Conservation (phyloP, 306 rosid species). For the Cyclanthera cordifolia region DNA sequence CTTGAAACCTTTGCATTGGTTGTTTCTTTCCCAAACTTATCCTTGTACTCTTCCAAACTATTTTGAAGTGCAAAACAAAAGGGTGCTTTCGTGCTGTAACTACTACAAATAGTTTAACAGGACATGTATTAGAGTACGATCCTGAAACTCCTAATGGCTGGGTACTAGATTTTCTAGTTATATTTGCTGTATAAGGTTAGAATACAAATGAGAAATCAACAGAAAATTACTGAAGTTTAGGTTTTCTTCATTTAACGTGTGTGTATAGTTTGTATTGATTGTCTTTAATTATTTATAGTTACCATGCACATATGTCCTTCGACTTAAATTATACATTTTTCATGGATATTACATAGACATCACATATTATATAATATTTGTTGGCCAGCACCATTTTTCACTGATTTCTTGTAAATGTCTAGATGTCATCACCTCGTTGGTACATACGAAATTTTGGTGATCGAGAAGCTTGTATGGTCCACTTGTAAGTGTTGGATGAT, state of each 20-base stretch:
- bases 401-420: constrained; percentile 23
- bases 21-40: neutral
- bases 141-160: neutral
- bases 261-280: neutral
- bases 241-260: neutral
- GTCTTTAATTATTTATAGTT: neutral
- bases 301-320: neutral
- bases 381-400: constrained; percentile 1
- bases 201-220: neutral
- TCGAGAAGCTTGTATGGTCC: constrained; percentile 46
- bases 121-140: neutral
- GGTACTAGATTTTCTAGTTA: neutral
- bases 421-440: constrained; percentile 87
- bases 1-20: constrained; percentile 2
- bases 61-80: neutral
- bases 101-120: neutral
- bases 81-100: neutral
- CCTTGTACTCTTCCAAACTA: neutral
- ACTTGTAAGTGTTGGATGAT: constrained; percentile 51
- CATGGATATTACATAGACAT: neutral
- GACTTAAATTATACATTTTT: neutral
- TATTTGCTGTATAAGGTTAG: neutral
- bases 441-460: constrained; percentile 61
- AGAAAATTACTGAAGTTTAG: neutral
- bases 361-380: neutral